Evolutionary conservation across 202 grass and related monocot species (phyloP), one percentile per base, ranked within the genome.

Genomic region (Musa balbisiana): DNA sequence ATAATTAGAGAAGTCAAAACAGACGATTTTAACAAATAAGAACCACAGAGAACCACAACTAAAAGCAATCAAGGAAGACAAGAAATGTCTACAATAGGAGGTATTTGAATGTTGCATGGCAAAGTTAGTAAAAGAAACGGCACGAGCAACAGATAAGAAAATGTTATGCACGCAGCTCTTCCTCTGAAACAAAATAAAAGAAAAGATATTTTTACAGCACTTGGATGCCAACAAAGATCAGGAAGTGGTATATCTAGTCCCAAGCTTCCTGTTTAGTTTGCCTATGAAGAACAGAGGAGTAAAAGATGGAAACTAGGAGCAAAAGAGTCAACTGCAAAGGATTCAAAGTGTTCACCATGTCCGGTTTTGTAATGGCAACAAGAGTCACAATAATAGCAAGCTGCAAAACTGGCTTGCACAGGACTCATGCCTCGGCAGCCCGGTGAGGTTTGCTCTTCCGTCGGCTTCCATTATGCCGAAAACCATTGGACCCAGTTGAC

Each of bases 401-500:
- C 33, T 43, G 55, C 56, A 60, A 60, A 60, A 22, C 17, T 24
- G 75, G 89, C 73, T 84, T 75, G 73, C 78, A 87, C 80, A 82
- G 76, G 27, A 99, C 73, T 69, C 96, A 87, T 0, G 96, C 96
- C 77, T 99, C 96, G 17, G 96, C 91, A 3, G 96, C 96, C 81
- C 96, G 65, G 52, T 80, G 86, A 43, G 91, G 96, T 49, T 88
- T 95, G 84, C 80, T 95, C 87, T 99, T 99, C 74, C 96, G 85
- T 63, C 96, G 85, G 85, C 87, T 92, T 16, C 83, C 82, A 33
- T 83, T 87, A 21, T 87, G 96, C 63, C 96, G 84, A 86, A 99
- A 90, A 3, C 89, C 89, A 43, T 76, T 84, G 26, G 43, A 53
- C 73, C 79, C 82, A 55, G 67, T 10, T 14, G 75, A 53, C n/a